A percentile compares a stretch with the other conserved stretches of the same genome.
Evolutionary conservation across 257 asterid species (phyloP).

Genomic region (Solanum medicagineum): DNA sequence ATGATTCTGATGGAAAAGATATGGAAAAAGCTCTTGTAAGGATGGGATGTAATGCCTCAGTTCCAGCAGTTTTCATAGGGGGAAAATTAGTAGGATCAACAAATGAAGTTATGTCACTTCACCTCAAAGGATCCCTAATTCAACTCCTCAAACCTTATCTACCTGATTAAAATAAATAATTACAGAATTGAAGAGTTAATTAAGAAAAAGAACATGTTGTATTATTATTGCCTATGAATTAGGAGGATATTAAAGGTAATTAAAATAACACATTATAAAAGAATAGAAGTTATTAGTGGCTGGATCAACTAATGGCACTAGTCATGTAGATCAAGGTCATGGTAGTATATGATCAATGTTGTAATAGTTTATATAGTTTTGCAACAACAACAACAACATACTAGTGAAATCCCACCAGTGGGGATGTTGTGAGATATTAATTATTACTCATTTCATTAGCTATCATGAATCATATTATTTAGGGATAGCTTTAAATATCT

Average conservation of each 20-base stretch:
- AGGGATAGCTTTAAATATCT: no score
- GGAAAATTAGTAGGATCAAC: slow-evolving; percentile 65
- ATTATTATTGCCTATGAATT: neutral
- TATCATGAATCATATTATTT: no score
- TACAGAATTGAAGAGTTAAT: no score
- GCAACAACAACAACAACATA: no score
- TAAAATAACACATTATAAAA: neutral
- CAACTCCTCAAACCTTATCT: slow-evolving; percentile 30
- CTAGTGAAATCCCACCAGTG: no score
- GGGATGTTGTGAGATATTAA: neutral
- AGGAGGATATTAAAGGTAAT: neutral
- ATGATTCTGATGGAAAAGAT: slow-evolving; percentile 49
- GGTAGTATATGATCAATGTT: neutral
- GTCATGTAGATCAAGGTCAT: neutral
- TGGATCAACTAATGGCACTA: neutral
- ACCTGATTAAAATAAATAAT: neutral
- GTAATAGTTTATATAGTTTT: neutral
- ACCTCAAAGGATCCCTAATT: slow-evolving; percentile 54
- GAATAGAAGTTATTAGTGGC: neutral
- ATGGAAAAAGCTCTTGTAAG: slow-evolving; percentile 42
- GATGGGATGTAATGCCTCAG: slow-evolving; percentile 48
- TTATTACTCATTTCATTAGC: neutral
- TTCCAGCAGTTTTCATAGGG: slow-evolving; percentile 56
- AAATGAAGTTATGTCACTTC: slow-evolving; percentile 81
- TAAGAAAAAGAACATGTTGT: neutral